phyloP scores from a whole-genome alignment of 2,329 filamentous ascomycete species.

The Penicillium rolfsii region DNA sequence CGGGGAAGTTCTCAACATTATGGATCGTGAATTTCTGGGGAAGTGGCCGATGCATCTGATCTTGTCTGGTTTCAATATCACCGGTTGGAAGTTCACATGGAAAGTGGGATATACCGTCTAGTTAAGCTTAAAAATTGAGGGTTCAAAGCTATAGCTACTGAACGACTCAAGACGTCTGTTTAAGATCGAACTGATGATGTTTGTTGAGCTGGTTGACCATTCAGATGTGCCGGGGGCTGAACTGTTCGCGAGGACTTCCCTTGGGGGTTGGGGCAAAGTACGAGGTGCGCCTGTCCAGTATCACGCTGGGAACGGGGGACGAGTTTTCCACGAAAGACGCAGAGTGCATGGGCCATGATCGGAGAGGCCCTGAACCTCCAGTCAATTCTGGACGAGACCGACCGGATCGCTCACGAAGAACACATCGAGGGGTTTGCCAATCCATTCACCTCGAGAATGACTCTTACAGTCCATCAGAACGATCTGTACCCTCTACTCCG shows the following conservation, averaged over 20 bases:
- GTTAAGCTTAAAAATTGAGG: constrained; percentile 1
- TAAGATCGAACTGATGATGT: constrained; percentile 4
- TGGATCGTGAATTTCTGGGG: background rate
- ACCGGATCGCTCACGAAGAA: background rate
- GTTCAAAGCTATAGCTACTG: background rate
- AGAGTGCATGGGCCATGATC: background rate
- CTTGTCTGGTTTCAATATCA: too few relatives aligned
- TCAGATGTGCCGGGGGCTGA: constrained; percentile 1
- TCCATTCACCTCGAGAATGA: background rate
- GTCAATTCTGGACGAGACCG: background rate
- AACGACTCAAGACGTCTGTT: background rate
- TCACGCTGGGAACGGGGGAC: background rate
- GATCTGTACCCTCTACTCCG: background rate
- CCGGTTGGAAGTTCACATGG: too few relatives aligned
- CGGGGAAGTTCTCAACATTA: background rate
- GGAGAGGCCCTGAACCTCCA: background rate
- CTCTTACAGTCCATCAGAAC: background rate
- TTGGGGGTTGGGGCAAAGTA: background rate
- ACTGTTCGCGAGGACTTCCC: background rate
- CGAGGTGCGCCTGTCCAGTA: background rate
- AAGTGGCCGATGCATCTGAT: constrained; percentile 2
- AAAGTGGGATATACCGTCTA: background rate
- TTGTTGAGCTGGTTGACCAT: constrained; percentile 1
- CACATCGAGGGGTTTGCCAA: background rate
- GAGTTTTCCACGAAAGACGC: background rate